Evolutionary conservation across 306 rosid species (phyloP), one percentile per base, ranked within the genome.

Genomic region (Oxytropis ochrocephala): DNA sequence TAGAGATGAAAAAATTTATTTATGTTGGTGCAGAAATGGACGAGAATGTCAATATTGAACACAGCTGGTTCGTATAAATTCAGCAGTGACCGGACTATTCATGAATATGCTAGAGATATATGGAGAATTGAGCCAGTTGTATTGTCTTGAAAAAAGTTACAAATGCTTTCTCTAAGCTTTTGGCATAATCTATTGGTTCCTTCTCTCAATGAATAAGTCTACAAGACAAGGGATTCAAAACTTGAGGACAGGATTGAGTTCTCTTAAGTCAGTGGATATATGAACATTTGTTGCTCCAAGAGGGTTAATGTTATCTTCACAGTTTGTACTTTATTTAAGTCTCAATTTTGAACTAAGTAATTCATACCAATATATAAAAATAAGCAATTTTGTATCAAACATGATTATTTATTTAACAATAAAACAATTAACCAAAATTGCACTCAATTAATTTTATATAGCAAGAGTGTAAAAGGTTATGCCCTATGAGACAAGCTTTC

Each of bases 61-160:
- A 84, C 97, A 38, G 97, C 98, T 4, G 98, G 98, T 32, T 94
- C 98, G 16, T 78, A 76, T 87, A 94, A 94, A 88, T 90, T 94
- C 71, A 94, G 98, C 87, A 90, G 98, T 47, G 97, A 94, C 85
- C 49, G 96, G 79, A 90, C 97, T 19, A 94, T 91, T 60, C 96
- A 81, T 35, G 91, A 94, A 77, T 94, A 93, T 70, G 97, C 98
- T 1, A 80, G 81, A 44, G 90, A 90, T 65, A 94, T 94, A 58
- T 94, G 97, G 98, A 87, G 83, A 73, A 88, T 90, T 43, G 73
- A 82, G 67, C 96, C 96, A 9, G 77, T 80, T 44, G 53, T 62
- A 29, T 61, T 94, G 58, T 75, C 76, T 27, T 93, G 84, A 82
- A 71, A 82, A 71, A 72, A 50, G 17, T 11, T 46, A n/a, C 30